phyloP scores from a whole-genome alignment of 805 yeast genomes.

The Schwanniomyces vanrijiae region DNA sequence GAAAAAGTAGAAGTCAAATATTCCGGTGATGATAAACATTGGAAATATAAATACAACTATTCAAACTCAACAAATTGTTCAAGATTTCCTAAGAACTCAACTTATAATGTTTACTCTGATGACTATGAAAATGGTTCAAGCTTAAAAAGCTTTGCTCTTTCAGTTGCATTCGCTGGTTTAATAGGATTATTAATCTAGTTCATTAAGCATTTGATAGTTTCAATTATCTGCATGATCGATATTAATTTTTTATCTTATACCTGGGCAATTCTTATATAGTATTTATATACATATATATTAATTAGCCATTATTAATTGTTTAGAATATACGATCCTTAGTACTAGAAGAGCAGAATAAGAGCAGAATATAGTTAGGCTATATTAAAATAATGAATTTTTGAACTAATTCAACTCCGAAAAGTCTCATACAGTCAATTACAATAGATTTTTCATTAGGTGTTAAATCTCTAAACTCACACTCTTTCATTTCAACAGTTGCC shows the following conservation, averaged over 20 bases:
- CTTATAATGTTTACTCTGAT: slow-evolving; percentile 4
- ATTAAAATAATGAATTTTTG: slow-evolving; percentile 18
- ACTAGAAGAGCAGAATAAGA: too few species aligned
- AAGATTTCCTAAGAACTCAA: slow-evolving; percentile 6
- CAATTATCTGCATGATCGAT: background rate
- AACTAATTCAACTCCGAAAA: slow-evolving; percentile 42
- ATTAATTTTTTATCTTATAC: background rate
- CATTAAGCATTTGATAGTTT: background rate
- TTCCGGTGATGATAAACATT: background rate
- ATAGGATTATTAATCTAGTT: slow-evolving; percentile 5
- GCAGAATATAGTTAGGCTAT: background rate
- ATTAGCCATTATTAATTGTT: background rate
- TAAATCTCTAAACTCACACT: slow-evolving; percentile 22
- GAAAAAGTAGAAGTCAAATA: slow-evolving; percentile 2
- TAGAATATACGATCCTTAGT: background rate
- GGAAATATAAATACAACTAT: background rate
- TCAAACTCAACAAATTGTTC: background rate
- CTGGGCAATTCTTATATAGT: background rate
- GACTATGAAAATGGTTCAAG: slow-evolving; percentile 14
- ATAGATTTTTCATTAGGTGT: slow-evolving; percentile 19
- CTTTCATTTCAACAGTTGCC: slow-evolving; percentile 17
- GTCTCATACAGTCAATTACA: slow-evolving; percentile 42
- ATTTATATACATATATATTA: too few species aligned
- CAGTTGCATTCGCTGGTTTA: slow-evolving; percentile 4
- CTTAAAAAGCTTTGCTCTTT: slow-evolving; percentile 2